These are phyloP conservation scores for Phytophthora nicotianae DNA, from an alignment of 352 stramenopile genomes.

Conservation along the genomic window DNA sequence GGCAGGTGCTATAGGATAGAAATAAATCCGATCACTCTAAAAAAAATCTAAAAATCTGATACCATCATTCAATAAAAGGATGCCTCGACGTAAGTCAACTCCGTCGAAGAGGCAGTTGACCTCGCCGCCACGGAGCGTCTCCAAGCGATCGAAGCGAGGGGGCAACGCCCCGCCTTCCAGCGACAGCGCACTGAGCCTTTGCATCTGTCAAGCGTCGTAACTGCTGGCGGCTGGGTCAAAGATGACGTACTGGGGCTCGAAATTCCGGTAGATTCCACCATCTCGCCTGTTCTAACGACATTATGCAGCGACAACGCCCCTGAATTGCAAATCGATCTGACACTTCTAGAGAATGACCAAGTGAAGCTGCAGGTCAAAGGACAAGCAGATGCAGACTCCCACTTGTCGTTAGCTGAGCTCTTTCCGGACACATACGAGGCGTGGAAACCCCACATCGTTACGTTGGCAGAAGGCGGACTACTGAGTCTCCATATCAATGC, in stretches of 20 bases:
- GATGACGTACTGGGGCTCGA: conserved; percentile 9
- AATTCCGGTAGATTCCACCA: conserved; percentile 14
- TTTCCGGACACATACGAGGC: conserved; percentile 25
- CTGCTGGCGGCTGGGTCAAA: conserved; percentile 1
- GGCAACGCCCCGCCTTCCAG: background rate
- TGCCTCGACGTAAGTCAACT: conserved; percentile 28
- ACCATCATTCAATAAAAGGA: conserved; percentile 2
- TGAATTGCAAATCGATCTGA: conserved; percentile 18
- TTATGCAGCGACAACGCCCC: conserved; percentile 3
- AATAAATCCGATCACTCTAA: background rate
- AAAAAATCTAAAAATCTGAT: background rate
- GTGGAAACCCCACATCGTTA: conserved; percentile 22
- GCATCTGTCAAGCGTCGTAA: conserved; percentile 8
- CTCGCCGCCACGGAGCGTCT: background rate
- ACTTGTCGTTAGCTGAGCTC: conserved; percentile 26
- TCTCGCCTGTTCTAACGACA: conserved; percentile 7
- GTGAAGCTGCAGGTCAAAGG: conserved; percentile 15
- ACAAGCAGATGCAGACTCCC: background rate
- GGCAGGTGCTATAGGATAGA: too few species aligned
- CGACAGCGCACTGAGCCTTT: conserved; percentile 16
- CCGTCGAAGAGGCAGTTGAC: conserved; percentile 21
- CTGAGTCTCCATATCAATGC: conserved; percentile 44
- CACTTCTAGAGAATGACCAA: conserved; percentile 16
- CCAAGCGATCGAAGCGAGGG: conserved; percentile 13
- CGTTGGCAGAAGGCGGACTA: conserved; percentile 34